Evolutionary conservation across 768 basidiomycete species (phyloP), one percentile per base, ranked within the genome.

Genomic region (Pisolithus marmoratus): DNA sequence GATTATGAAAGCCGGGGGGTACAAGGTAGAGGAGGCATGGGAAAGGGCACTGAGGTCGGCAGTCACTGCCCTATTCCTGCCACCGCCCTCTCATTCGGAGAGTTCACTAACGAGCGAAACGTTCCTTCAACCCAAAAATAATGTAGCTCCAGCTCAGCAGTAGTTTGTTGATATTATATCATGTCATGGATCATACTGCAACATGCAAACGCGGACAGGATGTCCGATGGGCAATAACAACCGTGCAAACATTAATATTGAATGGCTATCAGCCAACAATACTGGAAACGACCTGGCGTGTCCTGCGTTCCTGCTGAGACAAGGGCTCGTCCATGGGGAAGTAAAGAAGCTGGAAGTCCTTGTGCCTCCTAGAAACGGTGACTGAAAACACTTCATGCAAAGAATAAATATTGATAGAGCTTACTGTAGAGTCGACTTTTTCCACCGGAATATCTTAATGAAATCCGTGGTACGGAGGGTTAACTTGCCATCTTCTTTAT

Each of bases 1-100:
- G 14, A 82, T 85, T 58, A 87, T 87, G 85, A 74, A 84, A 40
- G 90, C 82, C 20, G 92, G 90, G 8, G 92, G 92, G 8, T 94
- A 91, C 63, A 75, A 71, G 55, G 74, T 90, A 4, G 83, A 88
- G 54, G 87, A 94, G 64, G 89, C 86, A 41, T 94, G 91, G 91
- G 85, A 87, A 59, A 75, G 91, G 50, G 90, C 89, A 12, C 63
- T 94, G 51, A 72, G 85, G 52, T 81, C 67, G 57, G 85, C 88
- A 5, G 84, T 93, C 22, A 83, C 83, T 36, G 88, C 81, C 1
- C 64, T 94, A 54, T 87, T 89, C 54, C 61, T 89, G 29, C 61
- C 73, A 31, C 82, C 85, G 1, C 63, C 78, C 31, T 63, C 67
- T 38, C 78, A 71, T 27, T 2, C 22, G n/a, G 43, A 56, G 11